phyloP scores from a whole-genome alignment of 129 eudicot genomes.

The Apium graveolens region DNA sequence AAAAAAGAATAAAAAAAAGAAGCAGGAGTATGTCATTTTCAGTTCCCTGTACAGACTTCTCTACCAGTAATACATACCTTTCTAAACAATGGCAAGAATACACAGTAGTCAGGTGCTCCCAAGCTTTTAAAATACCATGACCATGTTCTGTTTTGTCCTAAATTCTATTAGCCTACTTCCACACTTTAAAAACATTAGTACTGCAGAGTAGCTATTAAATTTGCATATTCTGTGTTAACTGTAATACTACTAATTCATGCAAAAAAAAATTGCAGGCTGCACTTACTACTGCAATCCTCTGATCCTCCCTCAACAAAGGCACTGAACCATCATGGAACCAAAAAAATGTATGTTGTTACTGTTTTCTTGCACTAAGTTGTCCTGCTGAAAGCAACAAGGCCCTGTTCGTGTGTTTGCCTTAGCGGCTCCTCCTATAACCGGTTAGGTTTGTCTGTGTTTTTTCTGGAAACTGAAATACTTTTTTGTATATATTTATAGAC shows the following conservation, averaged over 20 bases:
- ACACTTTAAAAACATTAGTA: not conserved
- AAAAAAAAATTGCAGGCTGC: not conserved
- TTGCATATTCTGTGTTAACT: not conserved
- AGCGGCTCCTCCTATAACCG: not conserved
- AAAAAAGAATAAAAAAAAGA: too few relatives aligned
- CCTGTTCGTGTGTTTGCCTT: not conserved
- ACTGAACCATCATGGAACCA: not conserved
- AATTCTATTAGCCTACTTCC: too few relatives aligned
- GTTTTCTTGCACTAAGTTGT: not conserved
- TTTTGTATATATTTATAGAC: not conserved
- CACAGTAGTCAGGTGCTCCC: not conserved
- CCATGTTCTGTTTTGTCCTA: too few relatives aligned
- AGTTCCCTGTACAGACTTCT: too few relatives aligned
- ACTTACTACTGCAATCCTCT: not conserved
- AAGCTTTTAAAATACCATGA: too few relatives aligned
- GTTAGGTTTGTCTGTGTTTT: not conserved
- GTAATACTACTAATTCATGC: not conserved
- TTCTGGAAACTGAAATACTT: not conserved
- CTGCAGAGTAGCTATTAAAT: not conserved
- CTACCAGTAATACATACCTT: too few relatives aligned
- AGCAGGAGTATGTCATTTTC: too few relatives aligned
- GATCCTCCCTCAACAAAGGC: not conserved
- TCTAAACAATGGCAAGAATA: too few relatives aligned
- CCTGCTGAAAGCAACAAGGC: not conserved
- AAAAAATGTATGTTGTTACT: not conserved